Conservation (phyloP, 73 alveolate species). For the Uronychia setigera region DNA sequence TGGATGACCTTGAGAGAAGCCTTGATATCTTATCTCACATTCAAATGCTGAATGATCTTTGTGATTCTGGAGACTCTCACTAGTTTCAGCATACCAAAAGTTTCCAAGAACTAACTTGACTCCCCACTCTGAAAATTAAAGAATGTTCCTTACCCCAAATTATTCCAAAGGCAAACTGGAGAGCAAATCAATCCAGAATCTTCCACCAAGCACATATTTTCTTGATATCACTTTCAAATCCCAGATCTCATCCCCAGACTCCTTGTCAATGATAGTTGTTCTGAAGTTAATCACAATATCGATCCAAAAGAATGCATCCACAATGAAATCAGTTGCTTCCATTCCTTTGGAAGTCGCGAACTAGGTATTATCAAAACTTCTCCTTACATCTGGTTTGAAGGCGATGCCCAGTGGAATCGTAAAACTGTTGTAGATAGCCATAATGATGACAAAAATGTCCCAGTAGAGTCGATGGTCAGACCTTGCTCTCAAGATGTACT, state of each 20-base stretch:
- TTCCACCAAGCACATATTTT: conserved; percentile 32
- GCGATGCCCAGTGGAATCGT: conserved; percentile 63
- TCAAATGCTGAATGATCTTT: conserved; percentile 39
- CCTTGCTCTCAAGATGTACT: background rate
- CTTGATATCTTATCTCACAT: conserved; percentile 45
- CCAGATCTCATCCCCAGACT: conserved; percentile 52
- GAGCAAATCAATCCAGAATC: conserved; percentile 58
- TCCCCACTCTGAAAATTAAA: background rate
- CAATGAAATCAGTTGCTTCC: conserved; percentile 30
- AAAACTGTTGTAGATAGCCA: conserved; percentile 53
- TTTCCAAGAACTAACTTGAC: conserved; percentile 18
- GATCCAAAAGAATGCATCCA: conserved; percentile 44
- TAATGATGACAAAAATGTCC: conserved; percentile 57
- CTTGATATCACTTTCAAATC: conserved; percentile 39
- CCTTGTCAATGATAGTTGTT: conserved; percentile 34
- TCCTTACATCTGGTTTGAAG: conserved; percentile 3
- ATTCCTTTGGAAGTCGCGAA: background rate
- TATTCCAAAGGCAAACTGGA: conserved; percentile 66
- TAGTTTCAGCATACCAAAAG: conserved; percentile 62
- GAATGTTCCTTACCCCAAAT: background rate
- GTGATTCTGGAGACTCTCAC: conserved; percentile 49
- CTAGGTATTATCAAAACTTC: background rate
- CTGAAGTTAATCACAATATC: conserved; percentile 73
- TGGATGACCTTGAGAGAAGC: conserved; percentile 43
- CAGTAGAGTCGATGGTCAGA: conserved; percentile 10